These are phyloP conservation scores for Pyracantha coccinea DNA, from an alignment of 331 rosid species.

Conservation along the genomic window DNA sequence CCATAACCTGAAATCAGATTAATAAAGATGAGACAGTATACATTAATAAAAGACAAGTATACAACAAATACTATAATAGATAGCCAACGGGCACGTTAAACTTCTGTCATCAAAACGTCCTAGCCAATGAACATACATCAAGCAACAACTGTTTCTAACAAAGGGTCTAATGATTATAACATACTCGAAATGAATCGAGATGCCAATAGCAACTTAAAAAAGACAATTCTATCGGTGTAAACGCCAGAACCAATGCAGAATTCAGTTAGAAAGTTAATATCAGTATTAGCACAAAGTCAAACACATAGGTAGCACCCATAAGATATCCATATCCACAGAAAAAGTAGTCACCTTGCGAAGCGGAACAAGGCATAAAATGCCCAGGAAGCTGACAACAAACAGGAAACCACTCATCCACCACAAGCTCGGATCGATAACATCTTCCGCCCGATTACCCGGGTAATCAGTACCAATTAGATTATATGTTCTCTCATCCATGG, in stretches of 20 bases:
- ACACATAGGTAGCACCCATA: neutral
- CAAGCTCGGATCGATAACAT: conserved; percentile 74
- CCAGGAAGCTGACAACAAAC: conserved; percentile 85
- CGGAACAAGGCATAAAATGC: conserved; percentile 86
- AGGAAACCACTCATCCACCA: conserved; percentile 91
- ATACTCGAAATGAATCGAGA: neutral
- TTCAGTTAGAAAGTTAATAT: neutral
- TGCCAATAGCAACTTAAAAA: neutral
- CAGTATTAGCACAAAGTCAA: neutral
- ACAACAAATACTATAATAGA: neutral
- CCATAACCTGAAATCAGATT: conserved; percentile 68
- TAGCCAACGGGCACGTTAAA: neutral
- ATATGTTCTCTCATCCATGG: conserved; percentile 82
- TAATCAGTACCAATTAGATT: conserved; percentile 77
- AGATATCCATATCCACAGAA: neutral
- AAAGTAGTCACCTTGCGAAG: conserved; percentile 67
- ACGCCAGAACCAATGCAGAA: too few species aligned
- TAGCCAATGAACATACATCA: neutral
- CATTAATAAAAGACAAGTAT: neutral
- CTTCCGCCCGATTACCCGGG: conserved; percentile 87
- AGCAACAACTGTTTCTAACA: neutral
- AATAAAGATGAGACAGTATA: neutral
- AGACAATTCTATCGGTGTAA: too few species aligned
- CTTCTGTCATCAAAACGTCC: neutral
- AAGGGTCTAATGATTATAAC: neutral